Base-by-base conservation (phyloP, 441 rosid species). In the Pelargonium australe region DNA sequence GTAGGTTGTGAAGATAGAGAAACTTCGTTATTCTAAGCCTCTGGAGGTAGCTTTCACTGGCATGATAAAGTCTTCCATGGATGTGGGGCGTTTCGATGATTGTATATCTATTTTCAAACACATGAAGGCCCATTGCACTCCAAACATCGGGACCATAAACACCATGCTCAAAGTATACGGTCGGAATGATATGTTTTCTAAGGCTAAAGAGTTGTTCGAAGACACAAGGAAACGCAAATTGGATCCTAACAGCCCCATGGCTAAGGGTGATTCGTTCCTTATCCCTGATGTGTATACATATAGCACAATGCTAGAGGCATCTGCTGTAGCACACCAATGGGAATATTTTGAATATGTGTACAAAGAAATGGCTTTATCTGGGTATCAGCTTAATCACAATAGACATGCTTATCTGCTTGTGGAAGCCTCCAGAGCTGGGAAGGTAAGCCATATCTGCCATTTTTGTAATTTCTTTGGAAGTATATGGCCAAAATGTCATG, bases 281-380 rank as follows among this genome's bases (percentile, higher is more conserved):
- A 72, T 74, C 44, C 92, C 97, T 25, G 87, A 93, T 73, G 83
- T 74, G 76, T 93, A 80, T 78, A 91, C 97, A 0, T 91, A 79
- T 73, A 80, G 86, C 65, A 75, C 84, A 51, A 91, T 93, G 98
- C 95, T 93, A 20, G 90, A 85, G 82, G 90, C 92, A 77, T 88
- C 93, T 61, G 89, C 95, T 62, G 75, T 80, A 64, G 88, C 96
- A 14, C 90, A 81, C 63, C 95, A 88, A 51, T 91, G 97, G 98
- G 98, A 93, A 66, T 91, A 87, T 79, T 91, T 91, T 77, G 97
- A 93, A 76, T 80, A 80, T 74, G 89, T 91, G 64, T 93, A 93
- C 79, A 88, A 79, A 82, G 86, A 78, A 64, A 91, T 89, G 97
- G 67, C 73, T 58, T 84, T 89, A 55, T 79, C 85, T 44, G 91